Base-by-base conservation (phyloP, 2,329 filamentous ascomycete species). In the Teratosphaeria viscida region DNA sequence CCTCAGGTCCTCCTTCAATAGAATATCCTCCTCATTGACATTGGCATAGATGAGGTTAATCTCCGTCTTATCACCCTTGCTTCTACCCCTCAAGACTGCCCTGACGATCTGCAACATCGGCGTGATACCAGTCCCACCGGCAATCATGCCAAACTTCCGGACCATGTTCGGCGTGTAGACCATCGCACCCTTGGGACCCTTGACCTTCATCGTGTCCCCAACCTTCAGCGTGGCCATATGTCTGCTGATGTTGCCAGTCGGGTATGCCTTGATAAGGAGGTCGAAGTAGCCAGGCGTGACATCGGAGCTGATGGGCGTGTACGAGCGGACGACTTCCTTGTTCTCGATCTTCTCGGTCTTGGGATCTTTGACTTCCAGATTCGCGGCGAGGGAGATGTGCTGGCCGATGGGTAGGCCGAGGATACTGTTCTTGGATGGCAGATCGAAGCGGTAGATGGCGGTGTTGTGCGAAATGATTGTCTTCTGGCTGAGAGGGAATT, bases 151-250 rank as follows among this genome's bases (percentile, higher is more conserved):
- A 67, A 99, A 95, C 77, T 89, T 89, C 65, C 89, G 87, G 68
- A 92, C 90, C 89, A 99, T 92, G 81, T 96, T 96, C 68, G 92
- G 91, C 19, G 87, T 90, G 79, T 99, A 99, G 64, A 95, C 89
- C 82, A 99, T 96, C 68, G 92, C 92, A 68, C 94, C 94, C 83
- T 97, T 97, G 76, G 94, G 94, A 10, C 94, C 94, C 69, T 85
- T 86, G 69, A 97, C 87, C 74, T 90, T 90, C 82, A 99, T 94
- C 62, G 83, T 87, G 76, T 95, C 85, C 63, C 92, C 92, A 62
- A 96, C 82, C 64, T 83, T 83, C 63, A 99, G 83, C 12, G 84
- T 85, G 54, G 90, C 89, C 78, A 99, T 86, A 77, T 95, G 82
- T 79, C 90, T 92, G 75, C 89, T 95, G 81, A 99, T 97, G 81